These are phyloP conservation scores for Pleurotus tuber-regium DNA, from an alignment of 768 basidiomycete genomes.

Conservation along the genomic window DNA sequence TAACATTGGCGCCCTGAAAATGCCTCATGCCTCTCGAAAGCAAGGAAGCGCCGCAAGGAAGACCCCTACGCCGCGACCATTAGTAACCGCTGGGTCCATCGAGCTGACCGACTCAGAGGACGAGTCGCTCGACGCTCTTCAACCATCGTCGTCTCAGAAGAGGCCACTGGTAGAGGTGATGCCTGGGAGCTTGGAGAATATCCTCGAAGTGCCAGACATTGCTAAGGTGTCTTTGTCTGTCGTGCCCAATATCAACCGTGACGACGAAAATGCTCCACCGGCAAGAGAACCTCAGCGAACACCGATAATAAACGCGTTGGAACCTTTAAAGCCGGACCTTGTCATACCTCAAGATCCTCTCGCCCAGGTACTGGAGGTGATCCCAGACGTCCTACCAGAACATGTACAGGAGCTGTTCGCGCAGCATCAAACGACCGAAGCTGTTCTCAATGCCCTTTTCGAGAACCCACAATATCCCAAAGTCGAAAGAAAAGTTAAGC, in stretches of 20 bases:
- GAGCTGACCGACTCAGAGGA: slow-evolving; percentile 53
- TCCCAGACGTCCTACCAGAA: slow-evolving; percentile 66
- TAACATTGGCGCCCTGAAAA: too few species aligned
- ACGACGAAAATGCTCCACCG: slow-evolving; percentile 9
- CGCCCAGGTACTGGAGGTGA: slow-evolving; percentile 59
- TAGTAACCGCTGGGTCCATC: slow-evolving; percentile 17
- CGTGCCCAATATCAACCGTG: not conserved
- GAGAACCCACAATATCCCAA: slow-evolving; percentile 63
- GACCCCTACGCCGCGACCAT: not conserved
- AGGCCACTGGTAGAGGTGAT: not conserved
- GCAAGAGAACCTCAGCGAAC: slow-evolving; percentile 5
- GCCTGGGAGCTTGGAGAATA: slow-evolving; percentile 25
- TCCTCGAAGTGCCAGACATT: not conserved
- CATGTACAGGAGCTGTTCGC: slow-evolving; percentile 50
- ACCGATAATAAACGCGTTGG: not conserved
- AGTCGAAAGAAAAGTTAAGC: slow-evolving; percentile 35
- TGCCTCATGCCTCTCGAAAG: not conserved
- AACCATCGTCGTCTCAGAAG: not conserved
- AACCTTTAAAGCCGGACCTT: slow-evolving; percentile 18
- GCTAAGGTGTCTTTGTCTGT: not conserved
- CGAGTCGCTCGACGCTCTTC: slow-evolving; percentile 21
- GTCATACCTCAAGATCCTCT: slow-evolving; percentile 26
- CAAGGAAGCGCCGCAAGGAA: not conserved
- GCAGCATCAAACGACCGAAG: slow-evolving; percentile 45
- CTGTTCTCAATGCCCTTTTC: slow-evolving; percentile 58